Conservation (phyloP, 2,329 filamentous ascomycete species). For the Colletotrichum lupini region DNA sequence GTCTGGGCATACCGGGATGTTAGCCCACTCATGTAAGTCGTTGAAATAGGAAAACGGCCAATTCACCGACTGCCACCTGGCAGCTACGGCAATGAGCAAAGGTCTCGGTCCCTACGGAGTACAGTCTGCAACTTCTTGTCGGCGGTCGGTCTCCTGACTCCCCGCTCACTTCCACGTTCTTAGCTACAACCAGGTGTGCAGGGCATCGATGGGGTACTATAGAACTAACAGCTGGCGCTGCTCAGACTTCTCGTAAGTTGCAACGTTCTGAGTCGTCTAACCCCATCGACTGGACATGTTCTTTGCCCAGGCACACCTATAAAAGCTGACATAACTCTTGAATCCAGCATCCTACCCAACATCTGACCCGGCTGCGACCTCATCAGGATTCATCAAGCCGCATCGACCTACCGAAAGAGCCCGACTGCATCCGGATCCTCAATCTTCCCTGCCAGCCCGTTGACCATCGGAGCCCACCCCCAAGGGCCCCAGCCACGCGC, state of each 20-base stretch:
- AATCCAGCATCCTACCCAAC: not conserved
- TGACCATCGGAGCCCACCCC: conserved; percentile 8
- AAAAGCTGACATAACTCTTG: conserved; percentile 16
- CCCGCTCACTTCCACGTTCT: not conserved
- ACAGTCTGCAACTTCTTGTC: not conserved
- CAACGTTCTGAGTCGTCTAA: not conserved
- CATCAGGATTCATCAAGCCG: not conserved
- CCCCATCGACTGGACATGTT: not conserved
- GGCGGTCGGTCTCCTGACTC: not conserved
- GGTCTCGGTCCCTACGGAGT: not conserved
- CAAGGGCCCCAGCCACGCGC: conserved; percentile 19
- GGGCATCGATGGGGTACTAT: not conserved
- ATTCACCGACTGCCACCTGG: conserved; percentile 32
- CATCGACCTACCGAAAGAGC: not conserved
- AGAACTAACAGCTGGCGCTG: not conserved
- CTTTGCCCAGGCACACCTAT: not conserved
- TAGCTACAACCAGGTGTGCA: not conserved
- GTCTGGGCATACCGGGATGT: conserved; percentile 4
- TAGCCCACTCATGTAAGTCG: conserved; percentile 29
- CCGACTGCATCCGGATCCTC: not conserved
- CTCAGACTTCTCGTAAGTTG: not conserved
- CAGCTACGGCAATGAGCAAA: conserved; percentile 2
- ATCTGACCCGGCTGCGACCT: conserved; percentile 14
- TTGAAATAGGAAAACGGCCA: conserved; percentile 25
- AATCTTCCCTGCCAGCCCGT: conserved; percentile 4